Percentiles rank a stretch among this genome's conserved stretches.
phyloP scores from a whole-genome alignment of 139 green algal species.

The Yamagishiella unicocca region DNA sequence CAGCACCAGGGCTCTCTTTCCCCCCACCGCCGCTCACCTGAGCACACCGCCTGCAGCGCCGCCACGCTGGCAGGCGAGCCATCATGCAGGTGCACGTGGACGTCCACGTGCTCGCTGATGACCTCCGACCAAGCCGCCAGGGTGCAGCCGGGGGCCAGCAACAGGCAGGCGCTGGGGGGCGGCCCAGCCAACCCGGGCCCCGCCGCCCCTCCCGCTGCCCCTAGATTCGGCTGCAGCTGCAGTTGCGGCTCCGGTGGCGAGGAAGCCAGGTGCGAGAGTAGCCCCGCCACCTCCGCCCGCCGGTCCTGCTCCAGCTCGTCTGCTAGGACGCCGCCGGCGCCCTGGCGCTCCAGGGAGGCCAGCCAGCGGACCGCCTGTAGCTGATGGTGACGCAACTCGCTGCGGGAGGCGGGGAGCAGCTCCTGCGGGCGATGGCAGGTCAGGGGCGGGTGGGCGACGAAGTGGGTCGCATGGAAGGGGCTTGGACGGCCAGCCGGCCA shows the following conservation, averaged over 20 bases:
- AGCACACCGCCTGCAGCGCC: background rate
- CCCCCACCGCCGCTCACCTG: background rate
- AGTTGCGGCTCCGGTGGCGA: background rate
- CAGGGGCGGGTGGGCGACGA: background rate
- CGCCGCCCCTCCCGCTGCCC: background rate
- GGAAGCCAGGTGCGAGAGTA: background rate
- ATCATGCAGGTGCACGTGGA: background rate
- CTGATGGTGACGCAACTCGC: conserved; percentile 87
- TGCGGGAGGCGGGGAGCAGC: conserved; percentile 83
- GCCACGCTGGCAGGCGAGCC: background rate
- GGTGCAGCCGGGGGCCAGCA: background rate
- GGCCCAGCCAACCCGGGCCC: background rate
- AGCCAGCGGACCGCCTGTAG: conserved; percentile 91
- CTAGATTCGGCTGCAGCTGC: background rate
- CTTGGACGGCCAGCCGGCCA: too few relatives aligned
- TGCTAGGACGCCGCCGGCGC: conserved; percentile 90
- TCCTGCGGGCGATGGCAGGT: conserved; percentile 54
- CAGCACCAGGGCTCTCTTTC: too few relatives aligned
- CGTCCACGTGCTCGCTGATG: conserved; percentile 21
- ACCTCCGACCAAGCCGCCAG: background rate
- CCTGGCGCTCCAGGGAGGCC: conserved; percentile 88
- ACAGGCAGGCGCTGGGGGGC: background rate
- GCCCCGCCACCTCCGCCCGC: conserved; percentile 2
- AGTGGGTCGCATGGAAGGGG: background rate
- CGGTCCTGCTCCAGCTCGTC: conserved; percentile 85